A percentile compares a stretch with the other conserved stretches of the same genome.
phyloP scores from a whole-genome alignment of 768 basidiomycete genomes.

The Obba rivulosa region DNA sequence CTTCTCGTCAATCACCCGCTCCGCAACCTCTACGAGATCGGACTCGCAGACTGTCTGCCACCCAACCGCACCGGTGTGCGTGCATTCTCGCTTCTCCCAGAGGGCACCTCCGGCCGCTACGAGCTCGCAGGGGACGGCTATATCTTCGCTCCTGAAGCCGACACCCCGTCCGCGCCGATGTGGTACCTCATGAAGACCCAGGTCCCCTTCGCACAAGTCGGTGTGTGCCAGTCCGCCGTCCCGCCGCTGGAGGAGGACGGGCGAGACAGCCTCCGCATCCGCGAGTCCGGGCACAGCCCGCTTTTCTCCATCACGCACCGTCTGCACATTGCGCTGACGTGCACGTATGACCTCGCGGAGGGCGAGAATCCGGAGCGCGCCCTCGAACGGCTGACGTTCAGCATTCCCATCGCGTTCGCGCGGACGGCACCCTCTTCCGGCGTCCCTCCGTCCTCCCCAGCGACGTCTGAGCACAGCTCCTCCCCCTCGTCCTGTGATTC shows the following conservation, averaged over 20 bases:
- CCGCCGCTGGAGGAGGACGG: slow-evolving; percentile 26
- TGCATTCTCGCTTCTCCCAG: slow-evolving; percentile 45
- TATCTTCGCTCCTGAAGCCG: slow-evolving; percentile 40
- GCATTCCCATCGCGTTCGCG: slow-evolving; percentile 20
- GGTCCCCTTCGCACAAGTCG: slow-evolving; percentile 41
- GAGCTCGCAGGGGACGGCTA: slow-evolving; percentile 44
- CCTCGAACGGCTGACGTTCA: slow-evolving; percentile 16
- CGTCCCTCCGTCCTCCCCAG: slow-evolving; percentile 6
- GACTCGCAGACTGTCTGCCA: slow-evolving; percentile 23
- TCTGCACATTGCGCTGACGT: slow-evolving; percentile 46
- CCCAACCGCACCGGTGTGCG: slow-evolving; percentile 30
- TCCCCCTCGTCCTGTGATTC: slow-evolving; percentile 39
- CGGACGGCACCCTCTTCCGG: slow-evolving; percentile 4
- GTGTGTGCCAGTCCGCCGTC: slow-evolving; percentile 8
- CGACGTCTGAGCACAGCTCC: slow-evolving; percentile 19
- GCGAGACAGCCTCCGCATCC: slow-evolving; percentile 33
- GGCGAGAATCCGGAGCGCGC: slow-evolving; percentile 17
- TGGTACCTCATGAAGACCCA: slow-evolving; percentile 59
- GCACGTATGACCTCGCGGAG: slow-evolving; percentile 46
- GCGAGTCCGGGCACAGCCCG: slow-evolving; percentile 47
- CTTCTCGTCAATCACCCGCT: slow-evolving; percentile 51
- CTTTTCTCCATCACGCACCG: slow-evolving; percentile 54
- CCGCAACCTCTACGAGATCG: slow-evolving; percentile 42
- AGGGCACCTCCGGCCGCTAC: slow-evolving; percentile 40
- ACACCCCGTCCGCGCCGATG: slow-evolving; percentile 17